These are phyloP conservation scores for Oryza glaberrima DNA, from an alignment of 176 grass and related monocot species.

Conservation along the genomic window DNA sequence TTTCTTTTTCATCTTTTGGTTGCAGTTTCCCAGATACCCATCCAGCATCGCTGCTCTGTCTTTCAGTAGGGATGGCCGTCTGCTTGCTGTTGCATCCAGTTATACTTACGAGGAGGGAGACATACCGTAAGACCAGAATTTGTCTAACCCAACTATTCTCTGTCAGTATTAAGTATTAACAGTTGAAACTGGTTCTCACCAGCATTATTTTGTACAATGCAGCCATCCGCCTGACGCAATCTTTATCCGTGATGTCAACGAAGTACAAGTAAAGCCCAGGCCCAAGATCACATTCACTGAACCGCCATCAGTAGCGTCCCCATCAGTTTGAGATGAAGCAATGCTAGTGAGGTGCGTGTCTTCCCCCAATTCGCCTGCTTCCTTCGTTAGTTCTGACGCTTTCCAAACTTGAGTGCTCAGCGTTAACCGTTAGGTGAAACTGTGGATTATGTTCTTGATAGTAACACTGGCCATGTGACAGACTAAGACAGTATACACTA, in stretches of 20 bases:
- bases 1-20: constrained; percentile 12
- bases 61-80: constrained; percentile 62
- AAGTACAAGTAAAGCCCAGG: constrained; percentile 76
- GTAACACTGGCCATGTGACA: not conserved
- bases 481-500: no score
- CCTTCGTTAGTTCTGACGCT: constrained; percentile 17
- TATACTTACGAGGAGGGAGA: constrained; percentile 68
- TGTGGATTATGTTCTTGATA: constrained; percentile 5
- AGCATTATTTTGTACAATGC: constrained; percentile 8
- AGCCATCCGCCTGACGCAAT: constrained; percentile 61
- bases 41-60: constrained; percentile 61
- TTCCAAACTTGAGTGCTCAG: not conserved
- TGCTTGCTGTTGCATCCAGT: constrained; percentile 74
- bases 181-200: not conserved
- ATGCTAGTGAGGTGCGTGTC: not conserved
- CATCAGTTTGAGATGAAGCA: constrained; percentile 13
- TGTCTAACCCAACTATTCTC: not conserved
- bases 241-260: constrained; percentile 56
- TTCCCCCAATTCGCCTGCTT: constrained; percentile 10
- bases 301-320: constrained; percentile 7
- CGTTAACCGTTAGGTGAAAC: not conserved
- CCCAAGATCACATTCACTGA: constrained; percentile 28
- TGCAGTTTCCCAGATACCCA: constrained; percentile 60
- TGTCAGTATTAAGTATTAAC: not conserved
- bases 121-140: constrained; percentile 44